Base-by-base conservation (phyloP, 2,329 filamentous ascomycete genomes). In the Stromatinia cepivora region DNA sequence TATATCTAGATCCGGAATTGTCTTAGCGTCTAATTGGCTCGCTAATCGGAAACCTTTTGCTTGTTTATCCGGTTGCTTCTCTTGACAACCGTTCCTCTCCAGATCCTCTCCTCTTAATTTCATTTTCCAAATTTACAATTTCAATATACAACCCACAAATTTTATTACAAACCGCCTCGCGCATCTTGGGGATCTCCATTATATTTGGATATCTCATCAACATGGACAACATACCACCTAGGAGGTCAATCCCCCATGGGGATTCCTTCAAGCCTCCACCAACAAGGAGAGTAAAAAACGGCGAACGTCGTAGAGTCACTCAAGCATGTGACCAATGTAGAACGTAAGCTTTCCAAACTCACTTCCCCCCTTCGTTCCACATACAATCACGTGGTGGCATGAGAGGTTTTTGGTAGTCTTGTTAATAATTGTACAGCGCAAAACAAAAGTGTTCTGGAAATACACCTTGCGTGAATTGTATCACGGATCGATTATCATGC, bases 241-340 rank as follows among this genome's bases (percentile, higher is more conserved):
- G 34, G 25, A 28, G 1, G 1, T 25, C 9, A 42, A 53, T 42
- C 1, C 46, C 46, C 4, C 61, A 28, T 15, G 46, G 46, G 0
- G 5, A 42, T 39, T 8, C 46, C 5, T 28, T 10, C 3, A 28
- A 20, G 11, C 31, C 46, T 28, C 15, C 9, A 2, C 31, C n/a
- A 28, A 39, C 34, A 20, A 64, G 17, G 46, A 39, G 39, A 4
- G 8, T 3, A 28, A 64, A 67, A 25, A 62, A 66, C 6, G 13
- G 13, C n/a, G 67, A 71, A 15, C 66, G 74, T 5, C 68, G 50
- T 3, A 68, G 81, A 59, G 82, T 83, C 59, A 83, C 80, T 69
- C 78, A 82, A 36, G 82, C 82, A 13, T 84, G 82, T 71, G 82
- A 84, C 75, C 76, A 79, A 65, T 84, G 82, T 75, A 84, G 83